Conservation (phyloP, 495 filamentous ascomycete species). For the Xylona heveae region DNA sequence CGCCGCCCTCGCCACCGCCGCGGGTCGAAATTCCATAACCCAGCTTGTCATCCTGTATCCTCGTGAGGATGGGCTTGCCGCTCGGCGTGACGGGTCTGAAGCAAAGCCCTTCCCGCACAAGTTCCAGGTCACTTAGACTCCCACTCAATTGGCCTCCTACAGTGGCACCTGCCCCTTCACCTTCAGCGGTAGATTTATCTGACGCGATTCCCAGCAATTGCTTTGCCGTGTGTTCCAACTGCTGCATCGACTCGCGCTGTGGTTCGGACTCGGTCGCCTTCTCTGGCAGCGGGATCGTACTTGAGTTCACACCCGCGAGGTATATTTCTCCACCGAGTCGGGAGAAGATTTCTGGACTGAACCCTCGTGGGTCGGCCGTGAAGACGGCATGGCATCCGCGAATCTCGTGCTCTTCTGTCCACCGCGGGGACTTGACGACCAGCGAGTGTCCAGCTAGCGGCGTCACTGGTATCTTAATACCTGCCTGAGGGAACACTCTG, state of each 20-base stretch:
- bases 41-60: conserved; percentile 30
- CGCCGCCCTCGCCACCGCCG: conserved; percentile 28
- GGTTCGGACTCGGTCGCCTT: conserved; percentile 24
- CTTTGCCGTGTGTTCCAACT: conserved; percentile 29
- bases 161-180: no score
- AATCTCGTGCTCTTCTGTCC: conserved; percentile 18
- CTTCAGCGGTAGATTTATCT: no score
- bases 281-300: conserved; percentile 31
- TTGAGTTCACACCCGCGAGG: conserved; percentile 49
- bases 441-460: conserved; percentile 53
- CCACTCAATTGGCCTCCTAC: no score
- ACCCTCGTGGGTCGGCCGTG: conserved; percentile 29
- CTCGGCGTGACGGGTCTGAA: conserved; percentile 45
- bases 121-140: conserved; percentile 39
- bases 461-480: conserved; percentile 27
- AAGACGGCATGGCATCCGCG: conserved; percentile 48
- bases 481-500: conserved; percentile 36
- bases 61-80: conserved; percentile 38
- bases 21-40: conserved; percentile 24
- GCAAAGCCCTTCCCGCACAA: conserved; percentile 44
- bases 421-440: conserved; percentile 38
- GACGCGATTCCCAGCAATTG: conserved; percentile 28
- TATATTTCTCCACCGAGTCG: conserved; percentile 45
- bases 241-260: conserved; percentile 22
- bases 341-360: conserved; percentile 55